Evolutionary conservation across 2,329 filamentous ascomycete species (phyloP), one percentile per base, ranked within the genome.

Genomic region (Aspergillus tubingensis): DNA sequence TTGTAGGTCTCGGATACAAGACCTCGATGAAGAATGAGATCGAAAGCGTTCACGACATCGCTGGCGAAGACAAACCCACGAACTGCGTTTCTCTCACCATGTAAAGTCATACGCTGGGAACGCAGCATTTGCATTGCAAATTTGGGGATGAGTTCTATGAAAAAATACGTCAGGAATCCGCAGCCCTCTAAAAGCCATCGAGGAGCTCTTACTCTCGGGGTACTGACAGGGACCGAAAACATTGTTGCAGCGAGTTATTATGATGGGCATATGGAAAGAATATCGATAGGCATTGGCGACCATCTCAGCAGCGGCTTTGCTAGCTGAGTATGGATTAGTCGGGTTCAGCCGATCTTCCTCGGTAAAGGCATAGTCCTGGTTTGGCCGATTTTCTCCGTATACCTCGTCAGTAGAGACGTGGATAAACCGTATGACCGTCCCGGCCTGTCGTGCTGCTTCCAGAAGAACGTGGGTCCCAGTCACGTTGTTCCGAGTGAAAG

Each of bases 351-450:
- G 86, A 77, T 88, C 91, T n/a, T 86, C 85, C 77, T 93, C 91
- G 43, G 88, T 79, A 15, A 48, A 36, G 2, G 23, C 15, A 5
- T 23, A 17, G 15, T 38, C 41, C 25, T 19, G 44, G 13, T 23
- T 23, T 15, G 44, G 23, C 15, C n/a, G 30, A 6, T 91, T 89
- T 73, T 93, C 91, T 43, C 91, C 91, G 68, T 94, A 94, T 1
- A 94, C 91, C 78, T 94, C 91, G 72, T 95, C 91, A 1, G 91
- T 94, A 8, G 89, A 92, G 63, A 94, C 86, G 74, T 94, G 91
- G 69, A 94, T 88, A 75, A 94, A 94, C 51, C 88, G 83, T 67
- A 83, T 85, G 71, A 94, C 82, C 2, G 56, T 62, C 32, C 84
- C 84, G 52, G 89, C 83, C 72, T 89, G 88, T 74, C 89, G 89